Percentiles rank a stretch among this genome's conserved stretches.
phyloP scores from a whole-genome alignment of 306 rosid genomes.

The Acmispon strigosus region DNA sequence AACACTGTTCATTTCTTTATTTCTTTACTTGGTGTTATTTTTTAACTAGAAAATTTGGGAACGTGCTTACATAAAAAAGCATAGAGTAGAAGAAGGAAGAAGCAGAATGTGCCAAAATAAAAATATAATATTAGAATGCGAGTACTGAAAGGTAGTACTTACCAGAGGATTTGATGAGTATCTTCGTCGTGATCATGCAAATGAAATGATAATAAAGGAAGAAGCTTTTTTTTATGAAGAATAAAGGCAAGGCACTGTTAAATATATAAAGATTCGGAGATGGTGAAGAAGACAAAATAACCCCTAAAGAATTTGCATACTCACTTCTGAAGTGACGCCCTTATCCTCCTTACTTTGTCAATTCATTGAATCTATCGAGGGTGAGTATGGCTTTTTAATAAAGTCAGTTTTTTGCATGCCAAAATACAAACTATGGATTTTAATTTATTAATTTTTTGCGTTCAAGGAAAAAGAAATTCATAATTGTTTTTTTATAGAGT shows the following conservation, averaged over 20 bases:
- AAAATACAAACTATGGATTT: neutral
- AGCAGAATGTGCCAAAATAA: neutral
- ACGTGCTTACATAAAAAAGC: conserved; percentile 3
- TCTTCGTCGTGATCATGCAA: conserved; percentile 6
- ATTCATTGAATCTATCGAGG: neutral
- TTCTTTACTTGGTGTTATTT: neutral
- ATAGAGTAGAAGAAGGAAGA: conserved; percentile 31
- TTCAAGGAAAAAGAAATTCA: neutral
- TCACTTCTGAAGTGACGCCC: neutral
- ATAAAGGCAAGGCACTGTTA: conserved; percentile 29
- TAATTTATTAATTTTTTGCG: neutral
- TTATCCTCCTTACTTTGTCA: neutral
- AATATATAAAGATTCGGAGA: neutral
- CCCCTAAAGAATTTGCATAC: conserved; percentile 23
- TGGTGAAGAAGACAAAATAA: conserved; percentile 24
- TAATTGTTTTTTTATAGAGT: neutral
- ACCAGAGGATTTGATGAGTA: conserved; percentile 29
- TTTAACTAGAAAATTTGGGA: neutral
- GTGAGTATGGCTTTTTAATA: conserved; percentile 3
- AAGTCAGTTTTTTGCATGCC: neutral
- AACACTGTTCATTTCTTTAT: conserved; percentile 13
- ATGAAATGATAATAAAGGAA: conserved; percentile 37
- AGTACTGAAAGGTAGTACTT: conserved; percentile 6
- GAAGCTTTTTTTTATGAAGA: conserved; percentile 34
- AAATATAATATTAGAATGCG: neutral